Evolutionary conservation across 2,329 filamentous ascomycete genomes (phyloP).

Genomic region (Proliferodiscus dingleyae): DNA sequence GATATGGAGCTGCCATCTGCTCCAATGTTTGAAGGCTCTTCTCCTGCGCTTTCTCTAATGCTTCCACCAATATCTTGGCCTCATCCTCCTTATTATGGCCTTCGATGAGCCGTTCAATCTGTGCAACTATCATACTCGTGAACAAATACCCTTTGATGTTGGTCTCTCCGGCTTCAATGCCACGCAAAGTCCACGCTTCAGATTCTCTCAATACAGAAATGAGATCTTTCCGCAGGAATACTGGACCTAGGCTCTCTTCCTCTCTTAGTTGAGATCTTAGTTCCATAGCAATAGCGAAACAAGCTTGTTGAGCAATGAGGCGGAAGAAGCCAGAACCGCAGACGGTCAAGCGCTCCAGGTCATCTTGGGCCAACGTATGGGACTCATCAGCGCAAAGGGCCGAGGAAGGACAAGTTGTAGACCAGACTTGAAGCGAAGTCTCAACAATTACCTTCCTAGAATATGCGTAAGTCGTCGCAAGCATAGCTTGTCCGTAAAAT

Average conservation of each 20-base stretch:
- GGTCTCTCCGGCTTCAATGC: slow-evolving; percentile 40
- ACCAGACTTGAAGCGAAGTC: slow-evolving; percentile 43
- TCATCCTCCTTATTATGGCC: slow-evolving; percentile 35
- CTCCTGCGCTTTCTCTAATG: slow-evolving; percentile 35
- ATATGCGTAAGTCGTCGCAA: slow-evolving; percentile 44
- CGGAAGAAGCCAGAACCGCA: slow-evolving; percentile 41
- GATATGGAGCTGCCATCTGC: slow-evolving; percentile 21
- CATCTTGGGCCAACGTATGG: slow-evolving; percentile 13
- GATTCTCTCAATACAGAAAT: slow-evolving; percentile 39
- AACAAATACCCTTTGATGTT: slow-evolving; percentile 38
- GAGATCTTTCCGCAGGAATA: slow-evolving; percentile 37
- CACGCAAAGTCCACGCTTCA: slow-evolving; percentile 32
- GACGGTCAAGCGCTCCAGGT: slow-evolving; percentile 36
- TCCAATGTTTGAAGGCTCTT: slow-evolving; percentile 34
- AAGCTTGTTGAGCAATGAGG: slow-evolving; percentile 31
- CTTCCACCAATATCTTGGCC: slow-evolving; percentile 32
- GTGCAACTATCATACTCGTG: slow-evolving; percentile 35
- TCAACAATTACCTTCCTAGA: slow-evolving; percentile 47
- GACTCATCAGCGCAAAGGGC: slow-evolving; percentile 8
- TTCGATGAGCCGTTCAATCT: slow-evolving; percentile 39
- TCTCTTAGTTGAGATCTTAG: slow-evolving; percentile 38
- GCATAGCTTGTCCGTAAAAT: slow-evolving; percentile 39
- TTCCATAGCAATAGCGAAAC: slow-evolving; percentile 38
- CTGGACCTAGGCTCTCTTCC: slow-evolving; percentile 35
- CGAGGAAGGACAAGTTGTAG: slow-evolving; percentile 32